Evolutionary conservation across 768 basidiomycete genomes (phyloP).

Genomic region (Tricholomella constricta): DNA sequence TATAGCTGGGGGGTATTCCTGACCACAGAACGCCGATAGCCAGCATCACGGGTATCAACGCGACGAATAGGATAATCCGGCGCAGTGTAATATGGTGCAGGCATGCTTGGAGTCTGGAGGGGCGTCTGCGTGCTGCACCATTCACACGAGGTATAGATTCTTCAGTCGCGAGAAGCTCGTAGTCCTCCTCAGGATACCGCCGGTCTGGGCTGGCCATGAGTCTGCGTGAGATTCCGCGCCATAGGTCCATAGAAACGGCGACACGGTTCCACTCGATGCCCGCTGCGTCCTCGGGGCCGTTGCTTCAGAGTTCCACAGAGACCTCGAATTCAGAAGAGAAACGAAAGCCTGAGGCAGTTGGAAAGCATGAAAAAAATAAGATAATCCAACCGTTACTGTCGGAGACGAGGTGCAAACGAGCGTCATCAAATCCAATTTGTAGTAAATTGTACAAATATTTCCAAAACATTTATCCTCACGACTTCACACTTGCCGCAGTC

Average conservation of each 20-base stretch:
- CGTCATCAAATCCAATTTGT: no score
- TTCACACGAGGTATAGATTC: background rate
- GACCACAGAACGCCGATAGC: conserved; percentile 21
- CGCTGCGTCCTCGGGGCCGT: no score
- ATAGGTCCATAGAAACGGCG: conserved; percentile 20
- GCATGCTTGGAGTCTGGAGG: conserved; percentile 14
- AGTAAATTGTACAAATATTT: no score
- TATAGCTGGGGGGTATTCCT: conserved; percentile 25
- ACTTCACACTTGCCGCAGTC: no score
- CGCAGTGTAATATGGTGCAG: conserved; percentile 16
- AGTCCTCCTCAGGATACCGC: conserved; percentile 22
- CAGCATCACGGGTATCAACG: conserved; percentile 18
- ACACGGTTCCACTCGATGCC: background rate
- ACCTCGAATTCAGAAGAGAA: background rate
- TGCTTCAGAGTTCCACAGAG: no score
- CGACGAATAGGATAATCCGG: conserved; percentile 17
- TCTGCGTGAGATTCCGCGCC: conserved; percentile 19
- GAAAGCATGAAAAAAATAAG: no score
- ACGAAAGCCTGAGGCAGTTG: background rate
- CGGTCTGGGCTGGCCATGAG: conserved; percentile 14
- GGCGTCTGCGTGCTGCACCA: conserved; percentile 12
- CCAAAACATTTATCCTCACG: no score
- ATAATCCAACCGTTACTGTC: no score
- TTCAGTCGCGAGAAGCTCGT: conserved; percentile 21
- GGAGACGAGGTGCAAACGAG: no score